Evolutionary conservation across 306 rosid genomes (phyloP).

Genomic region (Corylus heterophylla): DNA sequence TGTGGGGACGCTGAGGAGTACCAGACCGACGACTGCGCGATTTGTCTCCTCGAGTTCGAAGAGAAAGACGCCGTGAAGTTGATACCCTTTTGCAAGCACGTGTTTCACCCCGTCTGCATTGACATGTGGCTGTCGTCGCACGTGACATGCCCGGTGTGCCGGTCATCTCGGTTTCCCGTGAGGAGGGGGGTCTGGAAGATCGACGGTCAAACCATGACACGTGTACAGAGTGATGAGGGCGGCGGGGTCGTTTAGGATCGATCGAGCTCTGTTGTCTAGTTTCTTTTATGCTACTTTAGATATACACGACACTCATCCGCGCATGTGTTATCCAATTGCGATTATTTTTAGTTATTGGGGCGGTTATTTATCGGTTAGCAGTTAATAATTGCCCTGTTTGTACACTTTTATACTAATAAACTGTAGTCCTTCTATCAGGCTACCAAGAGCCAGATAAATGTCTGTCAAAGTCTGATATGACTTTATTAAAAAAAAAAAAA

Average conservation of each 20-base stretch:
- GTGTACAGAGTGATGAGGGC: not conserved
- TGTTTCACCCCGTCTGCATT: constrained; percentile 52
- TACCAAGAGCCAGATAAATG: too few relatives aligned
- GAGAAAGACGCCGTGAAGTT: constrained; percentile 30
- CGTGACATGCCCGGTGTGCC: constrained; percentile 58
- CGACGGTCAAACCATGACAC: constrained; percentile 8
- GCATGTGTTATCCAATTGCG: too few relatives aligned
- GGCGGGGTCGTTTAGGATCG: not conserved
- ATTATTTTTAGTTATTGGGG: too few relatives aligned
- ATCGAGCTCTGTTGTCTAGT: too few relatives aligned
- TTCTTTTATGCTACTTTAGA: too few relatives aligned
- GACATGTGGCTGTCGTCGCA: constrained; percentile 55
- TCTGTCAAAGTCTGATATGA: too few relatives aligned
- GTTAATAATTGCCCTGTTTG: too few relatives aligned
- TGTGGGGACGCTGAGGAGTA: constrained; percentile 9
- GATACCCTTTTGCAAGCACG: constrained; percentile 37
- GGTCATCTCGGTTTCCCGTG: constrained; percentile 22
- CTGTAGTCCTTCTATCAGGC: too few relatives aligned
- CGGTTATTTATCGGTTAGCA: too few relatives aligned
- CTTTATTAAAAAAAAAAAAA: too few relatives aligned
- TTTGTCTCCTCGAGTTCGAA: constrained; percentile 46
- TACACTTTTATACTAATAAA: too few relatives aligned
- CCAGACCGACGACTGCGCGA: constrained; percentile 41
- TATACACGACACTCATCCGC: too few relatives aligned
- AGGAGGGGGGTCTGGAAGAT: not conserved